Base-by-base conservation (phyloP, 169 alveolate genomes). In the Plasmodium yoelii region DNA sequence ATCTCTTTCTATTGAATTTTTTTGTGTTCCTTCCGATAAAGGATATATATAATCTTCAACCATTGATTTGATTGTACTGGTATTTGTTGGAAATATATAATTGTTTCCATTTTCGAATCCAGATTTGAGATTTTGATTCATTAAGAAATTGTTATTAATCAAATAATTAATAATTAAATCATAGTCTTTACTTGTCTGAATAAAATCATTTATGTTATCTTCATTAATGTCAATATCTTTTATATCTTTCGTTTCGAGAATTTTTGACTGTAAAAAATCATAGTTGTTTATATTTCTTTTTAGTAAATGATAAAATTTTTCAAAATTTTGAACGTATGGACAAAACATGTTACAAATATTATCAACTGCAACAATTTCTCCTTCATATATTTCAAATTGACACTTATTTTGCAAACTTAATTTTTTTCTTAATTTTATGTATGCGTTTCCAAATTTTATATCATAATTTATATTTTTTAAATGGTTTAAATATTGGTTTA, bases 321-420 rank as follows among this genome's bases (percentile, higher is more conserved):
- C 73, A 77, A 64, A 77, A 56, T 57, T 77, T 15, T 77, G 68
- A 63, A 49, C 63, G 42, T 77, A 15, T 42, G 71, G 56, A 44
- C 19, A 64, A 56, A 77, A 53, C 12, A 77, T 28, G 57, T 53
- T 77, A 68, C 56, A 63, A 22, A 77, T 63, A 77, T 61, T 77
- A 42, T 77, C 88, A 12, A 77, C 39, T 7, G 88, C 88, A 15
- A 77, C 88, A 46, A 77, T 56, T 68, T 77, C 88, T 2, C 80
- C 88, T 77, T 77, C 88, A 55, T 77, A 77, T 68, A 77, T 75
- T 63, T 77, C 88, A 61, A 77, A 77, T 77, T 77, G 88, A 55
- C 88, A 77, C 65, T 77, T 77, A 22, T 77, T 77, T 77, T 77
- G 88, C n/a, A 75, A 77, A 64, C 88, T 77, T 46, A 77, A 44